Base-by-base conservation (phyloP, 495 filamentous ascomycete species). In the Tuber melanosporum region DNA sequence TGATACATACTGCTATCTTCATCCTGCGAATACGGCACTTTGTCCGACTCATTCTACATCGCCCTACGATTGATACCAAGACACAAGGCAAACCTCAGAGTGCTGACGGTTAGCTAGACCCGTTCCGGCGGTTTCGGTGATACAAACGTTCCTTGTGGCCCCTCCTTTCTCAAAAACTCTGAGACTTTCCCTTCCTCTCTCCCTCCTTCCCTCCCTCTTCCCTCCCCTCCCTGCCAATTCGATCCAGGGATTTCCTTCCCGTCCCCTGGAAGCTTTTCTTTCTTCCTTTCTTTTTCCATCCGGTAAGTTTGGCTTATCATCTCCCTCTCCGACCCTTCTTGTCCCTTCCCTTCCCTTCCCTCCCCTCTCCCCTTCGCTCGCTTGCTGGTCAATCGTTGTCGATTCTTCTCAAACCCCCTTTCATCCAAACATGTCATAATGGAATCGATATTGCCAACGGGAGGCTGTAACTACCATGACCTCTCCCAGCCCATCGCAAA, bases 401-500 rank as follows among this genome's bases (percentile, higher is more conserved):
- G 57, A 17, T 66, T 66, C 57, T 66, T 66, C 26, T 66, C 14
- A 8, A 66, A 32, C 57, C 57, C 57, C 57, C 26, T 66, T 66
- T 36, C 57, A 66, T 36, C 47, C 62, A 36, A 52, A 43, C 71
- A 80, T 80, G 78, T 57, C 66, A 80, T 80, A 52, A 80, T 80
- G 78, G 78, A 76, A 32, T 71, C 78, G 62, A 72, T 47, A 39
- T 47, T 80, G 71, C 78, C 78, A n/a, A 76, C 77, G 46, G 77
- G 78, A 9, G 77, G 73, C 74, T 82, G 76, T 62, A 80, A 81
- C 75, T 81, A 75, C 73, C 41, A 52, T 19, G 66, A 74, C 36
- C 71, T 80, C 43, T 46, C 70, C 69, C 70, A 77, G 22, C 57
- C 73, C 52, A 26, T 66, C 22, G 72, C 75, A 22, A 75, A 74